Conservation (phyloP, 164 flowering plant genomes). For the Kalanchoe fedtschenkoi region DNA sequence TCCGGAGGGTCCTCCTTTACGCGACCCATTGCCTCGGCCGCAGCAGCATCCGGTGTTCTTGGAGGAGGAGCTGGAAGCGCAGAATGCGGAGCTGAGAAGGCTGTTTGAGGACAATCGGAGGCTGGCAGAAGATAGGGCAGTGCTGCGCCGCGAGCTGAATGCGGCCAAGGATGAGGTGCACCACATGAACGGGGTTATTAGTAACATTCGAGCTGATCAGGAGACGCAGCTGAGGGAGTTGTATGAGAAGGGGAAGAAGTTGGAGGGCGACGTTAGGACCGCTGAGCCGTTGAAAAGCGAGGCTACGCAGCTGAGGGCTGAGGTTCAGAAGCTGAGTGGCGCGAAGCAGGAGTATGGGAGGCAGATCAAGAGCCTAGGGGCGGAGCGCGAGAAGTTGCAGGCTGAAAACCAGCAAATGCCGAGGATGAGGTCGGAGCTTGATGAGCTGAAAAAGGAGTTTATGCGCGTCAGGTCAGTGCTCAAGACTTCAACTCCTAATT, state of each 20-base stretch:
- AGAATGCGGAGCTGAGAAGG: conserved; percentile 63
- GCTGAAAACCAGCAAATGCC: conserved; percentile 76
- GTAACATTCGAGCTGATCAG: conserved; percentile 62
- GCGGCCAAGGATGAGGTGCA: conserved; percentile 76
- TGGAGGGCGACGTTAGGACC: conserved; percentile 84
- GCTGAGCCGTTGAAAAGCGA: conserved; percentile 69
- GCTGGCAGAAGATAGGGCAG: conserved; percentile 64
- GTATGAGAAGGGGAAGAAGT: conserved; percentile 64
- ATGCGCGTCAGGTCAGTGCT: conserved; percentile 65
- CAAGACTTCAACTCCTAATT: neutral
- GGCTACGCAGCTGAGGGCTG: conserved; percentile 49
- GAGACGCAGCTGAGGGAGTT: conserved; percentile 71
- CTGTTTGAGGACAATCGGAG: conserved; percentile 64
- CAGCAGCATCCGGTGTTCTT: conserved; percentile 72
- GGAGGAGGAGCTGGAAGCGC: conserved; percentile 86
- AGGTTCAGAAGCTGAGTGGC: conserved; percentile 54
- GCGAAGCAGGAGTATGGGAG: conserved; percentile 51
- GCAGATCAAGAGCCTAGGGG: conserved; percentile 51
- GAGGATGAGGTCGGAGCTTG: conserved; percentile 48
- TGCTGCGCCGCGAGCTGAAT: conserved; percentile 55
- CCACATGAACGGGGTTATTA: conserved; percentile 52
- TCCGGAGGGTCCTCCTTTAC: conserved; percentile 40
- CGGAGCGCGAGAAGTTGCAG: conserved; percentile 50
- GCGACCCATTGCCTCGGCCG: conserved; percentile 48
- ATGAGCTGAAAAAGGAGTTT: conserved; percentile 78